A percentile compares a stretch with the other conserved stretches of the same genome.
Conservation (phyloP, 192 early-diverging fungal species). For the Cetraspora pellucida region DNA sequence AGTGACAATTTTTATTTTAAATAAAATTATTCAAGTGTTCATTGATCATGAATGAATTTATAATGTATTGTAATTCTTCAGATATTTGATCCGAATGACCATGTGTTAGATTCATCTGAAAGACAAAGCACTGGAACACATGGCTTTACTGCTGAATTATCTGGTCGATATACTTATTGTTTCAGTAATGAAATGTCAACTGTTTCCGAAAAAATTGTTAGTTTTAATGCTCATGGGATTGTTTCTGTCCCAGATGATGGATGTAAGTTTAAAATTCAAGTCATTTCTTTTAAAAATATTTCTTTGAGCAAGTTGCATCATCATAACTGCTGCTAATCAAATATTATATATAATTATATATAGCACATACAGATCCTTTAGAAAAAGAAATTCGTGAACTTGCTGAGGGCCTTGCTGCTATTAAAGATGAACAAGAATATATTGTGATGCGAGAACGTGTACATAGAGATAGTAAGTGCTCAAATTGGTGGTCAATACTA, state of each 20-base stretch:
- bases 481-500: neutral
- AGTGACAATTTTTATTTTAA: too few species aligned
- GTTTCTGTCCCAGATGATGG: conserved; percentile 46
- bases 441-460: conserved; percentile 61
- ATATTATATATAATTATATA: neutral
- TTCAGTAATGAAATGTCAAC: conserved; percentile 76
- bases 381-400: conserved; percentile 66
- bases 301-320: conserved; percentile 25
- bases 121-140: conserved; percentile 48
- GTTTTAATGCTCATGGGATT: conserved; percentile 59
- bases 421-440: conserved; percentile 75
- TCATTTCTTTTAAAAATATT: conserved; percentile 35
- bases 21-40: too few species aligned
- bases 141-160: conserved; percentile 45
- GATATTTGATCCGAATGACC: conserved; percentile 51
- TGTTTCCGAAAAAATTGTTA: conserved; percentile 58
- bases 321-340: conserved; percentile 25
- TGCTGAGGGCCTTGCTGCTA: conserved; percentile 59
- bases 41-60: too few species aligned
- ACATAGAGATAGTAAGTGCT: conserved; percentile 69
- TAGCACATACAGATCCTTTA: conserved; percentile 58
- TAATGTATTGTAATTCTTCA: conserved; percentile 7
- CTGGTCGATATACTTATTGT: conserved; percentile 72
- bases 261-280: conserved; percentile 35
- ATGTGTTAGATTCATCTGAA: conserved; percentile 39